Evolutionary conservation across 805 yeast genomes (phyloP).

Genomic region (Saturnispora besseyi): DNA sequence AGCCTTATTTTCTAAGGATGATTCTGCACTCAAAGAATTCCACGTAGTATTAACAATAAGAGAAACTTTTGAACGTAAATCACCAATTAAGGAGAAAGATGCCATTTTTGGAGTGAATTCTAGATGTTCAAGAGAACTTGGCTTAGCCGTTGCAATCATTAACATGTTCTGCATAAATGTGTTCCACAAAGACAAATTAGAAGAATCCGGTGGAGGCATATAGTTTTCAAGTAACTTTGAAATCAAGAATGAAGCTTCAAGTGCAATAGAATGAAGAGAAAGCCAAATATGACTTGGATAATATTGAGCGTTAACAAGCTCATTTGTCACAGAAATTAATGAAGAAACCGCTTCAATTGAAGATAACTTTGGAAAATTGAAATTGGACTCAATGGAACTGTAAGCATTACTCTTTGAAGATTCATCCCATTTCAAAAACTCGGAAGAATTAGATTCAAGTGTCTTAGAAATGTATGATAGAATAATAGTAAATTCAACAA

Average conservation of each 20-base stretch:
- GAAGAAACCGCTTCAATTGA: conserved; percentile 9
- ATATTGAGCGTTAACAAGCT: conserved; percentile 35
- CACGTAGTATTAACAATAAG: conserved; percentile 51
- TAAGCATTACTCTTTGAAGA: neutral
- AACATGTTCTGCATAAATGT: conserved; percentile 50
- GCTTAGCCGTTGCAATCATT: conserved; percentile 53
- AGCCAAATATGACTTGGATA: conserved; percentile 70
- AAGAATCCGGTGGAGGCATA: conserved; percentile 42
- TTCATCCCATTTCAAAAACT: conserved; percentile 1
- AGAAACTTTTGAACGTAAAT: conserved; percentile 53
- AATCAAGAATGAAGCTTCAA: conserved; percentile 15
- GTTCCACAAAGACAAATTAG: conserved; percentile 46
- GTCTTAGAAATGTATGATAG: conserved; percentile 44
- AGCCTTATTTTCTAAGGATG: conserved; percentile 41
- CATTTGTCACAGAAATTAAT: conserved; percentile 37
- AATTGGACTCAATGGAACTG: conserved; percentile 5
- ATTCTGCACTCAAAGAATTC: conserved; percentile 63
- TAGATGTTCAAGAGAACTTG: conserved; percentile 60
- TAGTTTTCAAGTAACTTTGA: conserved; percentile 30
- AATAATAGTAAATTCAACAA: conserved; percentile 61
- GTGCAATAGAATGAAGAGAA: conserved; percentile 49
- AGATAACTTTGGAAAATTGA: conserved; percentile 6
- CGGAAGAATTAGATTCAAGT: conserved; percentile 5
- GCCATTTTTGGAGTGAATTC: conserved; percentile 68
- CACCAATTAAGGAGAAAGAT: conserved; percentile 52